A percentile compares a stretch with the other conserved stretches of the same genome.
These are phyloP conservation scores for Lophiostoma macrostomum DNA, from an alignment of 495 filamentous ascomycete genomes.

Conservation along the genomic window DNA sequence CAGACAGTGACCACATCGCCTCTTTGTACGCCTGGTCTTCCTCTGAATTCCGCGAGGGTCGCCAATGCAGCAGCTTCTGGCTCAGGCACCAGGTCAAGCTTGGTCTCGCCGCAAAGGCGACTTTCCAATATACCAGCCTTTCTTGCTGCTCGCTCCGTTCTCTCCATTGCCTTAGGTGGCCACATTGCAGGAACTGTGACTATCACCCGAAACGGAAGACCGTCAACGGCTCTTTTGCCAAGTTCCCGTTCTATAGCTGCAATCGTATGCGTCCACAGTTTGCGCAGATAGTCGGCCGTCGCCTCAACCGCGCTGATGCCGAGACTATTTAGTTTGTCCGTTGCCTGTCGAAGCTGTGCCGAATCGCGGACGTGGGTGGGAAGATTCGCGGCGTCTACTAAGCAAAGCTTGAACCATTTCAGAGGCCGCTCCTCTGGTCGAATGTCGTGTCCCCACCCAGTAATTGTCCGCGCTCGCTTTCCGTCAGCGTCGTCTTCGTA, in stretches of 20 bases:
- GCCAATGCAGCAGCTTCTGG: slow-evolving; percentile 28
- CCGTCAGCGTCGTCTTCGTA: no score
- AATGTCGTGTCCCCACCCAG: slow-evolving; percentile 20
- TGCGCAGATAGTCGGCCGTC: slow-evolving; percentile 18
- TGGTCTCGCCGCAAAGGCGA: slow-evolving; percentile 15
- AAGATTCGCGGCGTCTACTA: slow-evolving; percentile 14
- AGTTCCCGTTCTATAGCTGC: background rate
- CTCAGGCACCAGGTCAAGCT: slow-evolving; percentile 17
- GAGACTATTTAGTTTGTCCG: background rate
- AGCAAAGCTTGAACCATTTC: slow-evolving; percentile 20
- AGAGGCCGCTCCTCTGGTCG: slow-evolving; percentile 1
- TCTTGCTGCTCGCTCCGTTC: slow-evolving; percentile 14
- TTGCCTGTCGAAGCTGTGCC: background rate
- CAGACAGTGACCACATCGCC: slow-evolving; percentile 20
- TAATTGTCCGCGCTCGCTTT: background rate
- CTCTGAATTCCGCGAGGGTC: slow-evolving; percentile 8
- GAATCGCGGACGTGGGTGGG: background rate
- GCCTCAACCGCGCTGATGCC: slow-evolving; percentile 11
- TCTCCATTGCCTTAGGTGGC: slow-evolving; percentile 12
- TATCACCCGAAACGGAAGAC: slow-evolving; percentile 13
- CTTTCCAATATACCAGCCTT: slow-evolving; percentile 18
- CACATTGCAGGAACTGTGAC: slow-evolving; percentile 29
- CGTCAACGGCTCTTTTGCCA: slow-evolving; percentile 1
- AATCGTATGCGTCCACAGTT: slow-evolving; percentile 21
- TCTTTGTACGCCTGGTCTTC: slow-evolving; percentile 1